Conservation (phyloP, 495 filamentous ascomycete species). For the Trichoderma erinaceum region DNA sequence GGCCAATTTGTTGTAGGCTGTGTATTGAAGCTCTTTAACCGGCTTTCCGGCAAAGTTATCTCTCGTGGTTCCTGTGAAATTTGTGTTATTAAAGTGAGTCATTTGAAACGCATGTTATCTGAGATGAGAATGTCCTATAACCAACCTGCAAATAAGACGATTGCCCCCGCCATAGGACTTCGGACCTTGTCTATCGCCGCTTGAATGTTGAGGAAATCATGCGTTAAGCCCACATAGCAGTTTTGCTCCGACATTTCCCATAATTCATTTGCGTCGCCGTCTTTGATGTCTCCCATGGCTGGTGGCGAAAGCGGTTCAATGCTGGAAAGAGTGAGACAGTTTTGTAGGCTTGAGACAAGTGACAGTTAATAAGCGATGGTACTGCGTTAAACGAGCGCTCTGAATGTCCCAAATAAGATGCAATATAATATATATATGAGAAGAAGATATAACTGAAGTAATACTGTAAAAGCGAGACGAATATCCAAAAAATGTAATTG, state of each 20-base stretch:
- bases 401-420: too few species aligned
- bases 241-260: constrained; percentile 29
- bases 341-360: not conserved
- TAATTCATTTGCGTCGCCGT: constrained; percentile 21
- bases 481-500: not conserved
- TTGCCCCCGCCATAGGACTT: constrained; percentile 77
- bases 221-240: constrained; percentile 60
- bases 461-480: not conserved
- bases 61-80: constrained; percentile 66
- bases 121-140: not conserved
- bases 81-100: constrained; percentile 17
- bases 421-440: not conserved
- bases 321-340: not conserved
- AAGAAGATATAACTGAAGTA: not conserved
- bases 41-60: constrained; percentile 70
- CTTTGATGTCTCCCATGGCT: constrained; percentile 24
- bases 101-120: not conserved
- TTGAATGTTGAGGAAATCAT: constrained; percentile 53
- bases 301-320: not conserved
- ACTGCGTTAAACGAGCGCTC: too few species aligned
- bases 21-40: constrained; percentile 75
- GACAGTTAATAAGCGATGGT: too few species aligned
- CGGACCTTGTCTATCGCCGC: constrained; percentile 59
- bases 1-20: constrained; percentile 70
- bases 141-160: constrained; percentile 73